Conservation (phyloP, 345 rosid species). For the Nephelium lappaceum region DNA sequence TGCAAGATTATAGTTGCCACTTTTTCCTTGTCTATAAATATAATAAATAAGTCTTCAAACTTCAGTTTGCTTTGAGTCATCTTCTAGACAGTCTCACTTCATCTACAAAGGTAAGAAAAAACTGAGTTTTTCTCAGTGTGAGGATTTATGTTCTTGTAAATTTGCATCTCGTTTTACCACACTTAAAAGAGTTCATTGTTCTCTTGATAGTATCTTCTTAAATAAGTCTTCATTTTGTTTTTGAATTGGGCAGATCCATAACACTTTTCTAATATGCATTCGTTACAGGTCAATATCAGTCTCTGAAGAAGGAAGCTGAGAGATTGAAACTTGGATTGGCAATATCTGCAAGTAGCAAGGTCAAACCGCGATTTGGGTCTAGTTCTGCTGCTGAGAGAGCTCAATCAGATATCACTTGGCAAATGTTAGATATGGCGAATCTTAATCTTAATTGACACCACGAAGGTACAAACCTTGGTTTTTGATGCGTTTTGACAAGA, state of each 20-base stretch:
- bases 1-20: background rate
- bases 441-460: conserved; percentile 52
- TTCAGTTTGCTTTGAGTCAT: background rate
- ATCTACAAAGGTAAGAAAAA: background rate
- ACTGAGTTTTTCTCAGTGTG: background rate
- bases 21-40: background rate
- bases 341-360: conserved; percentile 28
- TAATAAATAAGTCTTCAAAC: background rate
- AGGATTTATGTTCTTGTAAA: background rate
- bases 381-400: conserved; percentile 30
- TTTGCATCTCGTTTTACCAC: background rate
- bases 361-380: conserved; percentile 38
- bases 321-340: conserved; percentile 47
- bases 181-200: background rate
- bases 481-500: background rate
- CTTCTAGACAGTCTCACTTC: background rate
- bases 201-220: background rate
- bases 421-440: conserved; percentile 54
- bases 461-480: background rate
- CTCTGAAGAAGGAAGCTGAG: conserved; percentile 66
- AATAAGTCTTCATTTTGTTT: background rate
- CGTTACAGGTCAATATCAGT: conserved; percentile 52
- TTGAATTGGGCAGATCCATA: background rate
- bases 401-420: conserved; percentile 46
- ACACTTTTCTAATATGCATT: background rate